Evolutionary conservation across 352 stramenopile genomes (phyloP).

Genomic region (Achlya hypogyna): DNA sequence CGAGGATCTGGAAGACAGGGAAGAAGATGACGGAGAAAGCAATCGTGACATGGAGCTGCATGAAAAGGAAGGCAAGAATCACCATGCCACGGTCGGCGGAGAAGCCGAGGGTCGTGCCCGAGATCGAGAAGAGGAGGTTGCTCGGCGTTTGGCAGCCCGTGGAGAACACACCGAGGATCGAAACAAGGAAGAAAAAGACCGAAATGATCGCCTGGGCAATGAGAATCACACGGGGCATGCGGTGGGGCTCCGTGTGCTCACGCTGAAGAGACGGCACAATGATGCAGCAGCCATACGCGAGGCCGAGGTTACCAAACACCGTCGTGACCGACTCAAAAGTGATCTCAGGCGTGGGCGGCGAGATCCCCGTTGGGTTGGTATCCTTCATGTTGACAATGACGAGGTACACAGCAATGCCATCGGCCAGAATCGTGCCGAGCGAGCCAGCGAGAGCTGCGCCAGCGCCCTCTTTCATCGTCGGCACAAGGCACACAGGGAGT

Average conservation of each 20-base stretch:
- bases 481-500: slow-evolving; percentile 15
- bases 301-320: slow-evolving; percentile 18
- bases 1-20: slow-evolving; percentile 45
- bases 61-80: slow-evolving; percentile 35
- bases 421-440: slow-evolving; percentile 18
- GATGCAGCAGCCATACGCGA: slow-evolving; percentile 19
- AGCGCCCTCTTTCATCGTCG: slow-evolving; percentile 21
- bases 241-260: slow-evolving; percentile 17
- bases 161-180: slow-evolving; percentile 19
- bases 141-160: slow-evolving; percentile 11
- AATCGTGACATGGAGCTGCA: slow-evolving; percentile 58
- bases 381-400: slow-evolving; percentile 17
- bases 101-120: slow-evolving; percentile 7
- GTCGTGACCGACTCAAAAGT: slow-evolving; percentile 14
- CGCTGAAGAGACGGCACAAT: slow-evolving; percentile 19
- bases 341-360: slow-evolving; percentile 23
- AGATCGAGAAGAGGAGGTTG: slow-evolving; percentile 7
- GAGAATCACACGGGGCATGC: slow-evolving; percentile 21
- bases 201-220: slow-evolving; percentile 16
- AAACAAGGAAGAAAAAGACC: slow-evolving; percentile 27
- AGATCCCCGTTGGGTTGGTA: slow-evolving; percentile 25
- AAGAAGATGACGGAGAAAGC: slow-evolving; percentile 50
- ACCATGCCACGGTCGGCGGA: neutral
- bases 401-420: slow-evolving; percentile 17
- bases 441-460: slow-evolving; percentile 10